Base-by-base conservation (phyloP, 257 asterid species). In the Nyctanthes arbortristis region DNA sequence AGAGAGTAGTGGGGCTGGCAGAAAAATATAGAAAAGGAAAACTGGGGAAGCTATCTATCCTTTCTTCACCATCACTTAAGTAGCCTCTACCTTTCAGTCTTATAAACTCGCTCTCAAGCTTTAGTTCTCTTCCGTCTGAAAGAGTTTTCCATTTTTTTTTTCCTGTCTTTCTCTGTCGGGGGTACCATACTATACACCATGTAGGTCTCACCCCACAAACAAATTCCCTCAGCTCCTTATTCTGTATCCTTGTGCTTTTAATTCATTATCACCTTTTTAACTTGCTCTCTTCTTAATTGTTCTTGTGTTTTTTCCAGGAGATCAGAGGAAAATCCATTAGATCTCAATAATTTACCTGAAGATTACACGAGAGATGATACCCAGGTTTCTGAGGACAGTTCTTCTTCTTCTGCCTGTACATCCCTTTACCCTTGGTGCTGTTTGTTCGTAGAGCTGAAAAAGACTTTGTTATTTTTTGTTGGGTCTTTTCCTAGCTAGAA, bases 261-360 rank as follows among this genome's bases (percentile, higher is more conserved):
- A 0, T 13, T 16, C 8, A 4, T n/a, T 27, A 37, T 40, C 24
- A 18, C 22, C 30, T 6, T 32, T 4, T 47, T 24, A 2, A 37
- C 33, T 65, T 67, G 3, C 63, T 65, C 14, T 40, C 9, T 75
- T 36, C 54, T 35, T 10, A 8, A 22, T 69, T 63, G 37, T 65
- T 25, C 62, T 29, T 7, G 57, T 32, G 14, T 59, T 32, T 69
- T 70, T 61, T 61, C 47, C 89, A 93, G 99, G 97, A 90, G 97
- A 84, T 70, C 93, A 65, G 89, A 86, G 73, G 89, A 76, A 71
- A 91, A 83, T 47, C 92, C 92, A 4, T 79, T 93, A 79, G 99
- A 93, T 80, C 99, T 93, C 80, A 93, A 93, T 84, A 91, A 89
- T 86, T 85, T 93, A 75, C 99, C 99, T 25, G 99, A 84, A 81